phyloP scores from a whole-genome alignment of 768 basidiomycete genomes.

The Rhodotorula toruloides region DNA sequence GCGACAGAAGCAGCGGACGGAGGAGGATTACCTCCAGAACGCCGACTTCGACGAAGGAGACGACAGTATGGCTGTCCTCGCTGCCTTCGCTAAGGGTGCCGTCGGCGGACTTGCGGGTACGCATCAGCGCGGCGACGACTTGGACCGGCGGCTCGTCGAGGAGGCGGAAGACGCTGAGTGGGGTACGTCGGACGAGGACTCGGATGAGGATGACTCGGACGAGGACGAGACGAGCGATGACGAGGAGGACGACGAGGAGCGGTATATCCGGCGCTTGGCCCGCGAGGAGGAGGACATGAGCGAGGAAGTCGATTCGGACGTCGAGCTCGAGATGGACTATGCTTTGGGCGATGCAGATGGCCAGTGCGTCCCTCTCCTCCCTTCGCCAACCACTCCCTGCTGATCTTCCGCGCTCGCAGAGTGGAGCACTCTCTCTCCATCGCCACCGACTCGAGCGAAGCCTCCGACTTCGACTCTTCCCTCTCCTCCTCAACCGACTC shows the following conservation, averaged over 20 bases:
- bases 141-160: background rate
- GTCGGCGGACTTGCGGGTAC: background rate
- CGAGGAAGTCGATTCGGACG: constrained; percentile 27
- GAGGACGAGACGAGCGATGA: background rate
- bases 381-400: background rate
- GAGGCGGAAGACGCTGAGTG: constrained; percentile 1
- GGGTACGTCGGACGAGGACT: constrained; percentile 1
- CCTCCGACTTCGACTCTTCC: constrained; percentile 25
- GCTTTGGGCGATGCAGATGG: constrained; percentile 30
- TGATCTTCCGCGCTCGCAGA: background rate
- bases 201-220: background rate
- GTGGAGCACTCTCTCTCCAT: constrained; percentile 30
- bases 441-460: constrained; percentile 9
- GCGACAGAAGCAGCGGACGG: background rate
- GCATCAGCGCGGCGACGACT: constrained; percentile 20
- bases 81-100: constrained; percentile 14
- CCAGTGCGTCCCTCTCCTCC: background rate
- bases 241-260: constrained; percentile 12
- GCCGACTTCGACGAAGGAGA: constrained; percentile 13
- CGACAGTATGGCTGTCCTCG: constrained; percentile 14
- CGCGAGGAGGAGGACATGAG: constrained; percentile 25
- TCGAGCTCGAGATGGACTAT: constrained; percentile 31
- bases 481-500: constrained; percentile 24
- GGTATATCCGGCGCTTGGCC: constrained; percentile 4
- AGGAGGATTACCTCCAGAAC: constrained; percentile 28